phyloP scores from a whole-genome alignment of 129 eudicot genomes.

The Rutidosis leptorrhynchoides region DNA sequence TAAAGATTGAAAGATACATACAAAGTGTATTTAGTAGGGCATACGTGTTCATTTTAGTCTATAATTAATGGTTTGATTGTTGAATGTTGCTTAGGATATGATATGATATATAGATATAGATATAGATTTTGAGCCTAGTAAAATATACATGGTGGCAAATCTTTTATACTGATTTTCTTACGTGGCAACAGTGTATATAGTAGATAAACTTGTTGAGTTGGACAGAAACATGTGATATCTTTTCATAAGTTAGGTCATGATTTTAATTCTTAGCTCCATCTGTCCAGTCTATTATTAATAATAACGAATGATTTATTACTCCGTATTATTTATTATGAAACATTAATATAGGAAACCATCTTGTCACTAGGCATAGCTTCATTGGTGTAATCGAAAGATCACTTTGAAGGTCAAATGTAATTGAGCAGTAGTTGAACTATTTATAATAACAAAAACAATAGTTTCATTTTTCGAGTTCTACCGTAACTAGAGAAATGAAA shows the following conservation, averaged over 20 bases:
- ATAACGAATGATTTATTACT: not conserved
- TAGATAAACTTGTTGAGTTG: constrained; percentile 13
- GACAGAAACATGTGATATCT: constrained; percentile 23
- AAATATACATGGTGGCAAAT: constrained; percentile 30
- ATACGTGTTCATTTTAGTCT: not conserved
- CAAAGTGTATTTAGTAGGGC: constrained; percentile 21
- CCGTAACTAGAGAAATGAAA: not conserved
- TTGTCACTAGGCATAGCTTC: constrained; percentile 2
- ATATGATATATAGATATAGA: not conserved
- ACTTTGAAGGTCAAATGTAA: not conserved
- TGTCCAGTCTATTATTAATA: constrained; percentile 27
- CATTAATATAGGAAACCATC: not conserved
- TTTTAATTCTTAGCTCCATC: constrained; percentile 10
- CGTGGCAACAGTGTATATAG: constrained; percentile 19
- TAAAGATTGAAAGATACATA: constrained; percentile 19
- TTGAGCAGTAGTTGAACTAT: too few relatives aligned
- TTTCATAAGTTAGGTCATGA: constrained; percentile 30
- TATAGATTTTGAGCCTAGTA: constrained; percentile 28
- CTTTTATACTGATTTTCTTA: constrained; percentile 31
- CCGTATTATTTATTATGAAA: too few relatives aligned
- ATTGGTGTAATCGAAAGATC: not conserved
- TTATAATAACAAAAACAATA: too few relatives aligned
- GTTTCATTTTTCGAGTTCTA: too few relatives aligned
- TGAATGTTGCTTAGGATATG: constrained; percentile 23
- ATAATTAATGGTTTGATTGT: constrained; percentile 21